Evolutionary conservation across 1,284 basidiomycete genomes (phyloP), one percentile per base, ranked within the genome.

Genomic region (Pisolithus thermaeus): DNA sequence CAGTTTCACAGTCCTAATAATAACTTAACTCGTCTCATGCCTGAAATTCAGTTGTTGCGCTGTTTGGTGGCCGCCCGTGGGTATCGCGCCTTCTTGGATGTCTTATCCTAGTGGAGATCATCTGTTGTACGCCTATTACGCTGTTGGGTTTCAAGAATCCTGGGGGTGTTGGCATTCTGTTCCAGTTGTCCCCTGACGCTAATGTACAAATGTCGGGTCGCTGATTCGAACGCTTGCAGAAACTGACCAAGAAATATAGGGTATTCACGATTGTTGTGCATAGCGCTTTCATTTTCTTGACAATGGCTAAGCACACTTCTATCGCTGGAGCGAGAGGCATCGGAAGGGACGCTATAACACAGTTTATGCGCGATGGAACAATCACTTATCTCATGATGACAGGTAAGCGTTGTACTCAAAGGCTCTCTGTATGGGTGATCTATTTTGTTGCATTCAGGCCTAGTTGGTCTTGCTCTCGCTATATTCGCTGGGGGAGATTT

Each of bases 61-160:
- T 66, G 4, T 67, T 63, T 37, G 60, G 63, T 41, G 54, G 47
- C 23, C 66, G 23, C 39, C 53, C 35, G 25, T 46, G 45, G 46
- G 44, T 47, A 22, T 35, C 23, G 18, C 43, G 30, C 18, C 54
- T 37, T 9, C 44, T 51, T 9, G 42, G 36, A 2, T 38, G 43
- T 27, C 39, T 38, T 45, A 55, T 54, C 41, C 43, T 50, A 3
- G 32, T 18, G 5, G 52, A 50, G 18, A 47, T 20, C 3, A 6
- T 39, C 9, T 18, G 38, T 11, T 18, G n/a, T 22, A 39, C 18
- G 3, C n/a, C 48, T 25, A 38, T 14, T 18, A 43, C 45, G 7
- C 27, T 22, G 7, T 38, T 16, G 14, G 30, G 30, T n/a, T 50
- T 46, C 7, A 7, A 20, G 22, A 18, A 11, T 22, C 20, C 7